Base-by-base conservation (phyloP, 2,329 filamentous ascomycete genomes). In the Rhexocercosporidium sp. region DNA sequence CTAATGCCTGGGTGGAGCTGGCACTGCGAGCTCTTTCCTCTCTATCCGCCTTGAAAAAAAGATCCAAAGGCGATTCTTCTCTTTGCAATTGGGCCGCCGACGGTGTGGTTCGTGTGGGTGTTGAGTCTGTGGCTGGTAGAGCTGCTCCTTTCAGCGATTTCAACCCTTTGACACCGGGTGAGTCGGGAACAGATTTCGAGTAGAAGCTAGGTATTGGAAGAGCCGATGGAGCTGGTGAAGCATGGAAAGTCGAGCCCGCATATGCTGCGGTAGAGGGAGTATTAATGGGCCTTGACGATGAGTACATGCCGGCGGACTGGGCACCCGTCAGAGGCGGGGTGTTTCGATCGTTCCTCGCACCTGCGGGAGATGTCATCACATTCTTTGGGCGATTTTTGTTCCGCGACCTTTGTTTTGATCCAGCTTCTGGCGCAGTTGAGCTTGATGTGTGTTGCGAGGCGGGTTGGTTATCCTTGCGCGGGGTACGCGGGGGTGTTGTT, bases 191-290 rank as follows among this genome's bases (percentile, higher is more conserved):
- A 0, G 92, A 89, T 75, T 91, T 94, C 31, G 91, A 90, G 69
- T 92, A 87, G 78, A 97, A 97, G 75, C 91, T 96, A 12, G 96
- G 96, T 66, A 97, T 91, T 0, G 96, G 96, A 37, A 99, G 84
- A 27, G 93, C 90, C 9, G 94, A 96, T 0, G 96, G 92, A 1
- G 94, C 95, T 22, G 96, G 96, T 9, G 96, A 98, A 47, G 94
- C 92, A 79, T 97, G 94, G 78, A 98, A 99, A 5, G 94, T 96
- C 39, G 95, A 92, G 16, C 95, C 96, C 46, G 96, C 96, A 80
- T 97, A 99, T 12, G 73, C 74, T 39, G 73, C 61, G 41, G 68
- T 64, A 22, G 84, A 82, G 25, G 83, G 84, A 16, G 76, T 79
- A 53, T 78, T 78, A 47, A 77, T 74, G 60, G 81, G 81, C 47